Conservation (phyloP, 805 yeast genomes). For the Hanseniaspora jakobsenii region DNA sequence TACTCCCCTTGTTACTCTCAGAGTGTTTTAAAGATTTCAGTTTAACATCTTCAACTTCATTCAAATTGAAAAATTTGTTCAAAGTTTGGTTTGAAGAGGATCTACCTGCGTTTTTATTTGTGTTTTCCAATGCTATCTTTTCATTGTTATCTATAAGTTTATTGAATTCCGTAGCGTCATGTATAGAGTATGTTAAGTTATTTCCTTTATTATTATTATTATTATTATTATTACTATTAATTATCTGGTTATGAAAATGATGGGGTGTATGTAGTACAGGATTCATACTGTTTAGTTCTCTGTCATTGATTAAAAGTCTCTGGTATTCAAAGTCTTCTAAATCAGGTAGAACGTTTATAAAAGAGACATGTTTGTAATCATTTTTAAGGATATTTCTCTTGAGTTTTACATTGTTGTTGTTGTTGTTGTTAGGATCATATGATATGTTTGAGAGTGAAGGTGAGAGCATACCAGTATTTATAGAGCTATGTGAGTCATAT, state of each 20-base stretch:
- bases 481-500: background rate
- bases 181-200: background rate
- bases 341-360: constrained; percentile 11
- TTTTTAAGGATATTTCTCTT: too few relatives aligned
- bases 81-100: background rate
- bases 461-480: too few relatives aligned
- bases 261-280: constrained; percentile 3
- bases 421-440: background rate
- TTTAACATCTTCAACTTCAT: constrained; percentile 27
- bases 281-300: background rate
- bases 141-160: constrained; percentile 8
- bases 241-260: background rate
- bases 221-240: background rate
- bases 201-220: too few relatives aligned
- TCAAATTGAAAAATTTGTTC: constrained; percentile 24
- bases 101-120: constrained; percentile 2
- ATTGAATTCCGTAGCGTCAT: background rate
- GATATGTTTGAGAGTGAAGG: background rate
- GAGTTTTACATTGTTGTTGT: background rate
- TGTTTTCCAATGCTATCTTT: background rate
- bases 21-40: too few relatives aligned
- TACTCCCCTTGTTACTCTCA: background rate
- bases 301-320: background rate
- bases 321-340: constrained; percentile 13
- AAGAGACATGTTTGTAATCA: constrained; percentile 11